phyloP scores from a whole-genome alignment of 305 asterid species.

The Ilex paraguariensis region DNA sequence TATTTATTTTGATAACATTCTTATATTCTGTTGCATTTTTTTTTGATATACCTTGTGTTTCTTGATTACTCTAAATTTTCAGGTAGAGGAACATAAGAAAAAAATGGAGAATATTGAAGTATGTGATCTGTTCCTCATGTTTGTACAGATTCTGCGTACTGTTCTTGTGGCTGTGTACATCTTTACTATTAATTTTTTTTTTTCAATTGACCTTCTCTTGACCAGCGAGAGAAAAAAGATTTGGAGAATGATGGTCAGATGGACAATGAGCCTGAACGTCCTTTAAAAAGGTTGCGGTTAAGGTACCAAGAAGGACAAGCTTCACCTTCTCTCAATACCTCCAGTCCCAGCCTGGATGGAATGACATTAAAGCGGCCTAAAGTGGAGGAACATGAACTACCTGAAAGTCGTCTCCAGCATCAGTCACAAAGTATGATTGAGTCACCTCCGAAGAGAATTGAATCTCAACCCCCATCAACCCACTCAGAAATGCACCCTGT shows the following conservation, averaged over 20 bases:
- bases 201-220: slow-evolving; percentile 17
- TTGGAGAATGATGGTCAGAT: slow-evolving; percentile 35
- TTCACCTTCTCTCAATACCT: slow-evolving; percentile 24
- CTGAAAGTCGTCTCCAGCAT: slow-evolving; percentile 18
- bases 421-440: slow-evolving; percentile 16
- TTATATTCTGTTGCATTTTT: slow-evolving; percentile 1
- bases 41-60: not conserved
- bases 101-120: slow-evolving; percentile 34
- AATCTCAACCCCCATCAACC: slow-evolving; percentile 15
- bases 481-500: slow-evolving; percentile 52
- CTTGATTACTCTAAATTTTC: slow-evolving; percentile 17
- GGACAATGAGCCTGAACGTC: slow-evolving; percentile 46
- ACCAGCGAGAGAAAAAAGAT: slow-evolving; percentile 24
- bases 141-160: slow-evolving; percentile 13
- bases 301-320: slow-evolving; percentile 36
- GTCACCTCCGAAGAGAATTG: slow-evolving; percentile 19
- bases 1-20: slow-evolving; percentile 5
- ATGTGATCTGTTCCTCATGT: slow-evolving; percentile 20
- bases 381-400: slow-evolving; percentile 34
- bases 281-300: slow-evolving; percentile 43
- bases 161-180: slow-evolving; percentile 2
- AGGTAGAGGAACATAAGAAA: slow-evolving; percentile 32
- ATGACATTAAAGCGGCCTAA: slow-evolving; percentile 29
- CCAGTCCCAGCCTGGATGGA: slow-evolving; percentile 17
- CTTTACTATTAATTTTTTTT: slow-evolving; percentile 8